These are phyloP conservation scores for Echinosophora koreensis DNA, from an alignment of 306 rosid species.

Conservation along the genomic window DNA sequence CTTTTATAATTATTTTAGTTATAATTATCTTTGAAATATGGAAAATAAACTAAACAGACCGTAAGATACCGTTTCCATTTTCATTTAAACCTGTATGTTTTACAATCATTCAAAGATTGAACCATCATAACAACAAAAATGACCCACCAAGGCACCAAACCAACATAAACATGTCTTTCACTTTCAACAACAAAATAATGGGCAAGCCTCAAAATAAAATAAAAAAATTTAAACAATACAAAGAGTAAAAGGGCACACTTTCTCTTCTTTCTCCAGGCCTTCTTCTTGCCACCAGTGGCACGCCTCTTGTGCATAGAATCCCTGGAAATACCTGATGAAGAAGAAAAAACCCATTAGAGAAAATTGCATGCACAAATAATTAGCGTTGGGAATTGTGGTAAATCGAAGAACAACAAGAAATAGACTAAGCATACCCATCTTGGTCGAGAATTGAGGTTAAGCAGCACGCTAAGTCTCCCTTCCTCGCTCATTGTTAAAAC, in stretches of 20 bases:
- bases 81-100: background rate
- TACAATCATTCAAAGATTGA: background rate
- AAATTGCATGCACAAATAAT: background rate
- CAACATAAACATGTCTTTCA: too few species aligned
- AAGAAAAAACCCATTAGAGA: background rate
- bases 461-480: background rate
- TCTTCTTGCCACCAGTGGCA: slow-evolving; percentile 72
- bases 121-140: too few species aligned
- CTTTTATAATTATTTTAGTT: too few species aligned
- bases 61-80: background rate
- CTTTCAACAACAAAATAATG: background rate
- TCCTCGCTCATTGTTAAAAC: background rate
- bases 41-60: too few species aligned
- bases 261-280: slow-evolving; percentile 69
- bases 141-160: background rate
- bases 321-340: slow-evolving; percentile 59
- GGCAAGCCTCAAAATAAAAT: background rate
- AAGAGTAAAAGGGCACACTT: slow-evolving; percentile 44
- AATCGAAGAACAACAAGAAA: background rate
- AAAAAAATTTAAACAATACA: too few species aligned
- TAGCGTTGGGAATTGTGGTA: background rate
- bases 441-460: background rate
- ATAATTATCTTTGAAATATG: too few species aligned
- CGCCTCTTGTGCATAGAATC: slow-evolving; percentile 68
- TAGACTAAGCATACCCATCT: slow-evolving; percentile 42